phyloP scores from a whole-genome alignment of 2,329 filamentous ascomycete genomes.

The Bipolaris bicolor region DNA sequence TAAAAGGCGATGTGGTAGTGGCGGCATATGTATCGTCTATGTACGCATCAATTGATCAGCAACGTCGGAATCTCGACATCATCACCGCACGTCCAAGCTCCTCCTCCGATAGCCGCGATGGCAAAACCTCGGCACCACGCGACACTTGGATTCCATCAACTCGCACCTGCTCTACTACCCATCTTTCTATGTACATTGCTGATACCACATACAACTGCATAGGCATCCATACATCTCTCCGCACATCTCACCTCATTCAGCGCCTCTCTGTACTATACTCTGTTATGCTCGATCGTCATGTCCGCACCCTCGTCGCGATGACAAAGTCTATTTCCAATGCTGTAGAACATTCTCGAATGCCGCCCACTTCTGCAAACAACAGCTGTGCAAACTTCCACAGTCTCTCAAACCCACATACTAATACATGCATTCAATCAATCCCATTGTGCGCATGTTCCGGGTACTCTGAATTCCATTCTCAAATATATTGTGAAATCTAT shows the following conservation, averaged over 20 bases:
- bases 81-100: conserved; percentile 30
- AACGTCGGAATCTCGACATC: conserved; percentile 34
- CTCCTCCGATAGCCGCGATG: conserved; percentile 22
- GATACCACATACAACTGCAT: background rate
- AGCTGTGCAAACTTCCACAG: background rate
- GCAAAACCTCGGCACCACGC: conserved; percentile 24
- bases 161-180: background rate
- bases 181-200: background rate
- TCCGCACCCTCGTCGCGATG: conserved; percentile 1
- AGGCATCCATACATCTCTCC: background rate
- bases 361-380: conserved; percentile 1
- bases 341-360: conserved; percentile 14
- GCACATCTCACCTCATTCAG: background rate
- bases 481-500: too few species aligned
- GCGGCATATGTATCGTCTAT: conserved; percentile 20
- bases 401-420: too few species aligned
- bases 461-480: too few species aligned
- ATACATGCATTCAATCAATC: too few species aligned
- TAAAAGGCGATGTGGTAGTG: conserved; percentile 13
- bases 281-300: background rate
- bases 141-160: background rate
- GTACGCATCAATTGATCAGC: conserved; percentile 25
- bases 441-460: too few species aligned
- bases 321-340: conserved; percentile 2
- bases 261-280: background rate